Evolutionary conservation across 2,329 filamentous ascomycete genomes (phyloP), one percentile per base, ranked within the genome.

Genomic region (Xylaria multiplex): DNA sequence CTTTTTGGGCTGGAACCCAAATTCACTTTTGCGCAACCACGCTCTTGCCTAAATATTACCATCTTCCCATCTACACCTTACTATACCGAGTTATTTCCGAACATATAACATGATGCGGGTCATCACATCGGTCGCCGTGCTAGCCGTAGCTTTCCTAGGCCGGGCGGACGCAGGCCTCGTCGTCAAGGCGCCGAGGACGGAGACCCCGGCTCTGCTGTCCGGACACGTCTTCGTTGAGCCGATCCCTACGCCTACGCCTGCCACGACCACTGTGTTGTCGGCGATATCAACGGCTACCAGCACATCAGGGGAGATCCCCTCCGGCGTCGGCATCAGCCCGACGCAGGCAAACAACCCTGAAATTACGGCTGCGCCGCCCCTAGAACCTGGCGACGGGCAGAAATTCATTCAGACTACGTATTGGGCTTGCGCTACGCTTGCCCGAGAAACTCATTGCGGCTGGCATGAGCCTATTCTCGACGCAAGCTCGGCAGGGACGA

Each of bases 391-490:
- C 0, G 62, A 42, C 43, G 59, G 52, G 2, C 22, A 46, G 30
- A 73, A 76, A 22, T 79, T 77, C 64, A 68, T 73, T 13, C 77
- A 80, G 71, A 78, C 77, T n/a, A 81, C 79, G 6, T 81, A 79
- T 65, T 80, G 75, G 67, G 76, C 76, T 30, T 81, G 79, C 66
- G 75, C 77, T 6, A 75, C 76, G 14, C 71, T 77, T 63, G 30
- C 49, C 0, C 1, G 1, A 2, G 68, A 76, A 37, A 74, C 77
- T 48, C 78, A 80, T 52, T 81, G 80, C 67, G 79, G 79, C 9
- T 79, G 77, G 77, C 78, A 80, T 59, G 72, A 77, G 68, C 79
- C 79, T 0, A 77, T 81, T 11, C 59, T 81, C 4, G 65, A 68
- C 19, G 50, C 43, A 5, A 67, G 72, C 27, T 67, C 70, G 3